phyloP scores from a whole-genome alignment of 805 yeast genomes.

The Saccharomycopsis schoenii region DNA sequence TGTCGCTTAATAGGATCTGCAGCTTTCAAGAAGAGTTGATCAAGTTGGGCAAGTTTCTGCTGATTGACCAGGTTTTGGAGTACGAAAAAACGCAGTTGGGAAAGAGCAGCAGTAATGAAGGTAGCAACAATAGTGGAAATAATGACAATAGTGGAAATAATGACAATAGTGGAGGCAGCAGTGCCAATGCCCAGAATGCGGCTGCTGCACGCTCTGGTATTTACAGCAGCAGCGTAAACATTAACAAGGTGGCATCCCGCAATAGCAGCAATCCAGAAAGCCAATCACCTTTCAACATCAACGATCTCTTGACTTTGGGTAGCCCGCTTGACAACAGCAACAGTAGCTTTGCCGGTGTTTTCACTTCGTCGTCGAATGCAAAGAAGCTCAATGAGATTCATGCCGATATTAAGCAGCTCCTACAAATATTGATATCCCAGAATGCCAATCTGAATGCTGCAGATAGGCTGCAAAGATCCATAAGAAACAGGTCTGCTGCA shows the following conservation, averaged over 20 bases:
- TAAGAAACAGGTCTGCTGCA: background rate
- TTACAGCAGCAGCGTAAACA: too few species aligned
- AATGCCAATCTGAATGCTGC: background rate
- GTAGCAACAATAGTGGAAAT: background rate
- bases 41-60: conserved; percentile 4
- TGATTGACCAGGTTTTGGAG: conserved; percentile 5
- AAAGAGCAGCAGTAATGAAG: too few species aligned
- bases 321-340: conserved; percentile 2
- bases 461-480: too few species aligned
- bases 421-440: conserved; percentile 2
- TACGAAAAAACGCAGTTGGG: conserved; percentile 1
- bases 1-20: conserved; percentile 32
- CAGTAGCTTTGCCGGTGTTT: conserved; percentile 12
- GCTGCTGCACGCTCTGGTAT: too few species aligned
- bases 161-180: background rate
- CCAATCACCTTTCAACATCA: conserved; percentile 14
- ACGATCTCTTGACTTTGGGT: conserved; percentile 9
- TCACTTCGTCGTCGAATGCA: background rate
- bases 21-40: conserved; percentile 31
- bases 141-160: background rate
- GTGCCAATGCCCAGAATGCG: too few species aligned
- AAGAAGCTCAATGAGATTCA: conserved; percentile 11
- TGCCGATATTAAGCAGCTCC: conserved; percentile 19
- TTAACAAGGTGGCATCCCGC: too few species aligned
- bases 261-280: conserved; percentile 2